A percentile compares a stretch with the other conserved stretches of the same genome.
phyloP scores from a whole-genome alignment of 2,329 filamentous ascomycete genomes.

The Microcyclospora tardicrescens region DNA sequence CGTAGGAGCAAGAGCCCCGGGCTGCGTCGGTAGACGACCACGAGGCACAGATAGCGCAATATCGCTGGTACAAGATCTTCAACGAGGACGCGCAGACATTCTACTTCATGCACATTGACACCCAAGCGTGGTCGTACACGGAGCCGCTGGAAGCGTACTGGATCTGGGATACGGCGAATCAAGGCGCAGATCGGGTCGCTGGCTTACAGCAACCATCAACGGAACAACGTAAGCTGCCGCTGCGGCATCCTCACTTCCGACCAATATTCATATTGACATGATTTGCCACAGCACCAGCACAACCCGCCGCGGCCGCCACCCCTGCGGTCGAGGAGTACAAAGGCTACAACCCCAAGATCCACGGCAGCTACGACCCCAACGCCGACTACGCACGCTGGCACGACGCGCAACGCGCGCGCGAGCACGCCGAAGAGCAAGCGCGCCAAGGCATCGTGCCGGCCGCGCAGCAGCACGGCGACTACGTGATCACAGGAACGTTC shows the following conservation, averaged over 20 bases:
- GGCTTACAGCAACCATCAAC: constrained; percentile 15
- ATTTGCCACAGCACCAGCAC: constrained; percentile 1
- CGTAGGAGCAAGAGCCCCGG: background rate
- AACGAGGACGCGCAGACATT: constrained; percentile 7
- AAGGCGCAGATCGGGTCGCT: constrained; percentile 9
- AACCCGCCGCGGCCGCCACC: constrained; percentile 1
- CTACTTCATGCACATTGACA: constrained; percentile 19
- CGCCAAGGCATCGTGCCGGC: constrained; percentile 18
- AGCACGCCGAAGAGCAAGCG: constrained; percentile 23
- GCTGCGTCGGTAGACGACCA: no score
- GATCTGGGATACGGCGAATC: constrained; percentile 14
- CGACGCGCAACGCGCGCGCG: constrained; percentile 21
- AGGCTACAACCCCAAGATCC: constrained; percentile 91
- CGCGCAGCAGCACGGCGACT: constrained; percentile 27
- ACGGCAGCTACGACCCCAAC: constrained; percentile 90
- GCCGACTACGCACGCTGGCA: constrained; percentile 67
- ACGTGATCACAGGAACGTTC: constrained; percentile 62
- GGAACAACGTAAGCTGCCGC: background rate
- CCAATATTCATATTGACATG: constrained; percentile 1
- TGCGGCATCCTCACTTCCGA: background rate
- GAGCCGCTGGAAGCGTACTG: constrained; percentile 21
- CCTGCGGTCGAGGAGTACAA: constrained; percentile 6
- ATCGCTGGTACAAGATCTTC: constrained; percentile 14
- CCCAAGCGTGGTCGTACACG: constrained; percentile 13
- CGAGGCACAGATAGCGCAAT: background rate